A percentile compares a stretch with the other conserved stretches of the same genome.
These are phyloP conservation scores for Leucoagaricus sp. DNA, from an alignment of 1,284 basidiomycete genomes.

Conservation along the genomic window DNA sequence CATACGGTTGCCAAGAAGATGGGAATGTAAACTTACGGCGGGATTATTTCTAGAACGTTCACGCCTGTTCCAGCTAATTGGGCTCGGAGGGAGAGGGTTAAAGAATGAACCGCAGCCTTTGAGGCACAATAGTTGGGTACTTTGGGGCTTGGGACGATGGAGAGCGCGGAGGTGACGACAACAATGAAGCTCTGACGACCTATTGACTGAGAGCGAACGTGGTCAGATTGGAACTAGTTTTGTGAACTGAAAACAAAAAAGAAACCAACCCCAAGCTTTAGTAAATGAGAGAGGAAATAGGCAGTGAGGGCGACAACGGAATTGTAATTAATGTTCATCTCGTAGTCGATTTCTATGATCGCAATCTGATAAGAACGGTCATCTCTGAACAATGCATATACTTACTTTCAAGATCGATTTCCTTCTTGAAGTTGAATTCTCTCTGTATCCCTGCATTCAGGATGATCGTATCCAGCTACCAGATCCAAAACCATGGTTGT, in stretches of 20 bases:
- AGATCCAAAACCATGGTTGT: not conserved
- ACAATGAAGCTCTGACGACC: constrained; percentile 51
- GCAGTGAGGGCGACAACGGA: constrained; percentile 52
- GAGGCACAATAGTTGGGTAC: constrained; percentile 57
- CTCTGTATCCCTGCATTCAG: constrained; percentile 56
- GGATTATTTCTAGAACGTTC: constrained; percentile 58
- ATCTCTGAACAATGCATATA: constrained; percentile 1
- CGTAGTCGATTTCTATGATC: constrained; percentile 43
- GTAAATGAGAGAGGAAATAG: constrained; percentile 56
- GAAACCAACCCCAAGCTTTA: constrained; percentile 47
- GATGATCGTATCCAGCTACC: constrained; percentile 50
- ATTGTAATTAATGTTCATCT: constrained; percentile 58
- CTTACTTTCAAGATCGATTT: constrained; percentile 49
- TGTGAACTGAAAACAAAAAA: not conserved
- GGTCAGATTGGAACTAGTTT: not conserved
- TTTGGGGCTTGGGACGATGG: constrained; percentile 42
- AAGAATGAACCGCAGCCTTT: constrained; percentile 64
- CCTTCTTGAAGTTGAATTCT: constrained; percentile 48
- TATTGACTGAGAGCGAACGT: constrained; percentile 22
- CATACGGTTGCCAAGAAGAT: not conserved
- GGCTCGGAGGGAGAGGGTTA: constrained; percentile 47
- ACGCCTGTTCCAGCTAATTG: constrained; percentile 57
- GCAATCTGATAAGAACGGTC: not conserved
- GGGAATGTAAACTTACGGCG: constrained; percentile 46
- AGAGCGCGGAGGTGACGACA: constrained; percentile 54